Evolutionary conservation across 2,329 filamentous ascomycete species (phyloP).

Genomic region (Diaporthe australafricana): DNA sequence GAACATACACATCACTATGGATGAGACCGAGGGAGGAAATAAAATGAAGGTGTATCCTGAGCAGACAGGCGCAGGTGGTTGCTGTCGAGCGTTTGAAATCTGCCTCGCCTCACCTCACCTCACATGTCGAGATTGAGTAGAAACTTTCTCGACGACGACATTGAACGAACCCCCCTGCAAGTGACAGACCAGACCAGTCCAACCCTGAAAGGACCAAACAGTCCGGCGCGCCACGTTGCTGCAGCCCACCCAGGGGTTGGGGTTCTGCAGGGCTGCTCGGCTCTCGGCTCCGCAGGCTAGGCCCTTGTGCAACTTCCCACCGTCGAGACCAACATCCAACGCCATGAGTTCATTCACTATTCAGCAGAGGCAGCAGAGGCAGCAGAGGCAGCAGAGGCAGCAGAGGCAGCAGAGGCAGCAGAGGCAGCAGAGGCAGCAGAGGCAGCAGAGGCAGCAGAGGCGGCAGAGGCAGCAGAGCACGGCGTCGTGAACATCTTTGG

Average conservation of each 20-base stretch:
- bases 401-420: neutral
- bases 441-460: neutral
- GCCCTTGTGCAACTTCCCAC: neutral
- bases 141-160: slow-evolving; percentile 26
- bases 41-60: slow-evolving; percentile 13
- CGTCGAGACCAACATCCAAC: neutral
- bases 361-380: neutral
- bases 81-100: neutral
- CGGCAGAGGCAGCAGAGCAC: neutral
- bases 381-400: neutral
- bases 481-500: neutral
- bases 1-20: neutral
- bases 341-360: neutral
- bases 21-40: neutral
- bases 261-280: slow-evolving; percentile 16
- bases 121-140: slow-evolving; percentile 15
- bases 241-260: too few relatives aligned
- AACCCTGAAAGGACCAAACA: neutral
- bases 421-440: neutral
- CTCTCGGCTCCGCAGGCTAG: slow-evolving; percentile 22
- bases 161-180: slow-evolving; percentile 8
- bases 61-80: slow-evolving; percentile 4
- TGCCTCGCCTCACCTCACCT: slow-evolving; percentile 10
- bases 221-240: slow-evolving; percentile 11
- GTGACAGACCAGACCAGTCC: neutral